Evolutionary conservation across 306 rosid genomes (phyloP), one percentile per base, ranked within the genome.

Genomic region (Trichosanthes truncata): DNA sequence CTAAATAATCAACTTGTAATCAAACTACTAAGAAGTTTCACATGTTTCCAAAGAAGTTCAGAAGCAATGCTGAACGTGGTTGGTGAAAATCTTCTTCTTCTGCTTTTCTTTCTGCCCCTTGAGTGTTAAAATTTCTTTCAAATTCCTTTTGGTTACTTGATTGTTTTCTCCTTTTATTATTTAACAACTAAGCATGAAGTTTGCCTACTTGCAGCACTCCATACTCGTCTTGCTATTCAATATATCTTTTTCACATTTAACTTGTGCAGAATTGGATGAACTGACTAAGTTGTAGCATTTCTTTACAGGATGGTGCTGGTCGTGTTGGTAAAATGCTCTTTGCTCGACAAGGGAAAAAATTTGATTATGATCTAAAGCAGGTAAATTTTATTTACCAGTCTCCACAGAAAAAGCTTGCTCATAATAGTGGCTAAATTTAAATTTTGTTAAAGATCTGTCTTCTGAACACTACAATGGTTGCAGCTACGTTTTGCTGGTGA

Each of bases 261-360:
- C 20, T 66, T 21, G 35, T 68, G 46, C 48, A 75, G 46, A 62
- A 5, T n/a, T 15, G 55, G 21, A 11, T 36, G 84, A 75, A 77
- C 69, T 43, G 46, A 26, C 49, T 25, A 46, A 48, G 78, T 29
- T 25, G 8, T 49, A 26, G 25, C 65, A 87, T 62, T 31, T 77
- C 53, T 78, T 25, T 83, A 74, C 79, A 94, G 97, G 99, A 95
- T 77, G 99, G 99, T 33, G 97, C 99, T 78, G 99, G 99, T 83
- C 99, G 99, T 57, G 92, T 95, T 40, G 99, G 99, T 35, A 95
- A 95, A 90, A 95, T 95, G 99, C 89, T 95, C 31, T 95, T 89
- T 87, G 92, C 99, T 40, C 93, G 97, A 33, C 97, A 95, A 80
- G 99, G 99, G 79, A 95, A 90, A 87, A 95, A 95, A 77, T 95